A percentile compares a stretch with the other conserved stretches of the same genome.
Conservation (phyloP, 306 rosid genomes). For the Cicer arietinum region DNA sequence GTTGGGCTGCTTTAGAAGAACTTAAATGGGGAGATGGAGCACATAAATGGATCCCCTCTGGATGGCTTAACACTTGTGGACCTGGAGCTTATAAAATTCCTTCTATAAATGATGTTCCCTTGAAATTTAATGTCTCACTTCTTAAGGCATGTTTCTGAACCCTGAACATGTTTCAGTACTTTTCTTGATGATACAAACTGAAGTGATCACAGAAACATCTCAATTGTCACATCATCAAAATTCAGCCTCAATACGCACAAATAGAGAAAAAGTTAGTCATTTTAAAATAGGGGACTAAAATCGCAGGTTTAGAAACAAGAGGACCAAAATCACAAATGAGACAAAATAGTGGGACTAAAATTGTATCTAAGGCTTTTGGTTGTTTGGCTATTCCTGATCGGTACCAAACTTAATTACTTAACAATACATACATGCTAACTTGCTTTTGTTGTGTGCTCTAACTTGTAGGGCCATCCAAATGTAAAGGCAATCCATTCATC, state of each 20-base stretch:
- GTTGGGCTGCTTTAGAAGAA: constrained; percentile 95
- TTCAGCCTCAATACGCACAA: too few species aligned
- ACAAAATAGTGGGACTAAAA: too few species aligned
- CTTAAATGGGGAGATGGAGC: constrained; percentile 98
- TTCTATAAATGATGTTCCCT: constrained; percentile 80
- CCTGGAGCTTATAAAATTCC: constrained; percentile 95
- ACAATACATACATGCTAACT: constrained; percentile 7
- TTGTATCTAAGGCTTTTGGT: background rate
- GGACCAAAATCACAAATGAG: too few species aligned
- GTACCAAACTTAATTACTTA: constrained; percentile 21
- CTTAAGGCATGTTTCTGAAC: constrained; percentile 68
- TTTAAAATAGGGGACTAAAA: too few species aligned
- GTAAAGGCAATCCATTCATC: constrained; percentile 93
- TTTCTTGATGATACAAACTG: constrained; percentile 27
- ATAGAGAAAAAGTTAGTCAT: too few species aligned
- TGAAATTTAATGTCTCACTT: constrained; percentile 80
- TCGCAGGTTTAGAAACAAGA: too few species aligned
- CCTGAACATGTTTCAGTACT: constrained; percentile 29
- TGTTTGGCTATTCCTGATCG: constrained; percentile 9
- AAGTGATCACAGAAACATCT: background rate
- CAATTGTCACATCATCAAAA: too few species aligned
- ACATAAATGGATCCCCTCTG: constrained; percentile 83
- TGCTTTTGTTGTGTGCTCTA: constrained; percentile 29
- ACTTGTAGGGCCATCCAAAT: constrained; percentile 87
- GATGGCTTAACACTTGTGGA: constrained; percentile 76